Base-by-base conservation (phyloP, 148 eudicot species). In the Rhododendron kiyosumense region DNA sequence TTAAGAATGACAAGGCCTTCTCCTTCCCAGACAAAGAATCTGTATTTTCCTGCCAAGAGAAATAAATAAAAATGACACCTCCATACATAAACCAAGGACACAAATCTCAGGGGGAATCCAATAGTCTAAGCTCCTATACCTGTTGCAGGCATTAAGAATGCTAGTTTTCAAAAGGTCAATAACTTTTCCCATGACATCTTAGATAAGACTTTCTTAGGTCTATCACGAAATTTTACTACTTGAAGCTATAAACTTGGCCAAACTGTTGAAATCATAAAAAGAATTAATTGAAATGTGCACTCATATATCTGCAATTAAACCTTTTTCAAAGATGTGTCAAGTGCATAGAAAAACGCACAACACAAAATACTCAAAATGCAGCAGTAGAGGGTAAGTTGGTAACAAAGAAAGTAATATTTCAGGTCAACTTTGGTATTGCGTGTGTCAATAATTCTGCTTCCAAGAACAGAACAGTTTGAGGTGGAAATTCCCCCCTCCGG, bases 1-100 rank as follows among this genome's bases (percentile, higher is more conserved):
- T 86, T 81, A 96, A 89, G 83, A 88, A 87, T 26, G 81, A 85
- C 63, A 94, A 34, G 49, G 84, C 92, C 69, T 88, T 77, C 48
- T 90, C 91, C 85, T 87, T 87, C 57, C 86, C 90, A 54, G 91
- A 84, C 67, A 78, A 76, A 83, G 88, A 63, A 65, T 36, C 77
- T 24, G 87, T 81, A 32, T 48, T 81, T 82, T 88, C 92, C 93
- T 90, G 91, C 85, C 83, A 89, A 81, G 48, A 14, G 12, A 83
- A 52, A 86, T 51, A 12, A 88, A 83, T 59, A 13, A 82, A 32
- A n/a, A 5, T 46, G 22, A 87, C 1, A 46, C 34, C 28, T 57
- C 28, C 43, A 22, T 8, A 14, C 20, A 32, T 41, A 41, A 73
- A 28, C 65, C 73, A 65, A 51, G n/a, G 18, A 87, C 28, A 26